Evolutionary conservation across 176 grass and related monocot genomes (phyloP), one percentile per base, ranked within the genome.

Genomic region (Carex cristatella): DNA sequence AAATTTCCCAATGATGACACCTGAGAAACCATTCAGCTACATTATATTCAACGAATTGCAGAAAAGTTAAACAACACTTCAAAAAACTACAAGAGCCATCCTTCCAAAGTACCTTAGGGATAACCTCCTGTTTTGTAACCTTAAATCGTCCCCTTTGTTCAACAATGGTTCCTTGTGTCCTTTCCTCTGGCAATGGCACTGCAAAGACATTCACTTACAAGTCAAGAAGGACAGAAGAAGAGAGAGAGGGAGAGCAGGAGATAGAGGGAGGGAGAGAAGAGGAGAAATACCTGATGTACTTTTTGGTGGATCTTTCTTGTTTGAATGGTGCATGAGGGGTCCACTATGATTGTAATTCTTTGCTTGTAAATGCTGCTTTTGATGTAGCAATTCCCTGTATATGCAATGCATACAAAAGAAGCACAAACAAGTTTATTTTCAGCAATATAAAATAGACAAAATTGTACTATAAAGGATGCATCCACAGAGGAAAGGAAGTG

Each of bases 131-230:
- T 82, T 92, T 93, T 58, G 91, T 99, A 85, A 99, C 91, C 78
- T 99, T 88, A 82, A 99, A 99, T 30, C 96, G 91, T 7, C 96
- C 96, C 67, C 84, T 94, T 83, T 92, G 88, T 79, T 88, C 93
- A 65, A 95, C 63, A 85, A 91, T 9, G 65, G 92, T 92, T 82
- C 86, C 90, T 88, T 95, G 92, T 27, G 85, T 65, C 79, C 84
- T 37, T 53, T 92, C 93, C 33, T 92, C 93, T 19, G 83, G 42
- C 71, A 86, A 9, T 67, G 61, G 61, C 86, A 90, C 69, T 65
- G 5, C 10, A 89, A 82, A 65, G 4, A 70, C 38, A 67, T 81
- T 81, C 19, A 67, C 33, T 85, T 13, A 14, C 12, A 87, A 81
- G n/a, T 78, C 75, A 86, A 48, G 18, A 54, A 56, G 72, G 18